Evolutionary conservation across 345 rosid genomes (phyloP).

Genomic region (Balakata baccata): DNA sequence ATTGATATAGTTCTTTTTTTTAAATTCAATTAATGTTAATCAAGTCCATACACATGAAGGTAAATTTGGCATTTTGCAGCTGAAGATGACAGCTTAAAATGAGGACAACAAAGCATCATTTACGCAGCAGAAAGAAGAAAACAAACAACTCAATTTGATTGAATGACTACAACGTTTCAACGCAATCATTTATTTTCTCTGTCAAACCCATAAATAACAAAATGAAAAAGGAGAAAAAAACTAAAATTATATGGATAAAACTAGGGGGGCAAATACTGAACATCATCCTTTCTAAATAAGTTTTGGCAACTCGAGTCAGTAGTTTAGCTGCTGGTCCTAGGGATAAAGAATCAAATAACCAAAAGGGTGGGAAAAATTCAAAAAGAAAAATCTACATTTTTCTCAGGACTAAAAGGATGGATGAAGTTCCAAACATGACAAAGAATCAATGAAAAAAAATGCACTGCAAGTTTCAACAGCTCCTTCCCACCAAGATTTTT

Average conservation of each 20-base stretch:
- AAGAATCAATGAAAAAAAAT: conserved; percentile 52
- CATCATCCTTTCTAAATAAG: neutral
- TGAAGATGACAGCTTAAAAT: too few species aligned
- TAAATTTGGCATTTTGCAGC: conserved; percentile 10
- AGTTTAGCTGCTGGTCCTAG: conserved; percentile 21
- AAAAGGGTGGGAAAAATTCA: neutral
- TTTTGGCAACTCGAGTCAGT: conserved; percentile 13
- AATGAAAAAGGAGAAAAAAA: neutral
- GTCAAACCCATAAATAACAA: neutral
- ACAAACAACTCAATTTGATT: neutral
- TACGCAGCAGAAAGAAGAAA: too few species aligned
- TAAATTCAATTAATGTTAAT: too few species aligned
- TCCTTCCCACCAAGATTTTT: conserved; percentile 45
- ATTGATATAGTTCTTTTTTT: too few species aligned
- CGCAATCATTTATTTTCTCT: conserved; percentile 1
- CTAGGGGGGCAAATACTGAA: neutral
- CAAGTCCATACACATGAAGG: too few species aligned
- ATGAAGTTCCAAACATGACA: conserved; percentile 34
- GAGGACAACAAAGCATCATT: too few species aligned
- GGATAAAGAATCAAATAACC: conserved; percentile 22
- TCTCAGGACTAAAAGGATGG: conserved; percentile 14
- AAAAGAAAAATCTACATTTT: conserved; percentile 17
- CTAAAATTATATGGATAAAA: neutral
- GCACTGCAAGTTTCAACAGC: conserved; percentile 47
- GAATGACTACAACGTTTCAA: neutral